phyloP scores from a whole-genome alignment of 2,329 filamentous ascomycete genomes.

The Lachnellula willkommii region DNA sequence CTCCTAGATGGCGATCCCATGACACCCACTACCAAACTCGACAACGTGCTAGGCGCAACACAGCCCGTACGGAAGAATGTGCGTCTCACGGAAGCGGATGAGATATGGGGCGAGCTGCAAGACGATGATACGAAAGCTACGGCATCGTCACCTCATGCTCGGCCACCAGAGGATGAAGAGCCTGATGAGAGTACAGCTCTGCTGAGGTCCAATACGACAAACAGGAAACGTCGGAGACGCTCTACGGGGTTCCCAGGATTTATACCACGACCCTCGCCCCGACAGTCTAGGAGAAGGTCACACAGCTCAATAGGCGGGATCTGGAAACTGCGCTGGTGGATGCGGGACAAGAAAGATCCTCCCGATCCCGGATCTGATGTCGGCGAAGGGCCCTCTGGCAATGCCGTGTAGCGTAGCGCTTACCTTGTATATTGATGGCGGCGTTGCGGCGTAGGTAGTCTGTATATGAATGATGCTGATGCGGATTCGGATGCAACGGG shows the following conservation, averaged over 20 bases:
- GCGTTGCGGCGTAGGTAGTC: no score
- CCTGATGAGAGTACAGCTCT: slow-evolving; percentile 26
- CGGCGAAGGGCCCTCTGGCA: slow-evolving; percentile 11
- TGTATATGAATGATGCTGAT: no score
- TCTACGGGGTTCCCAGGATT: slow-evolving; percentile 60
- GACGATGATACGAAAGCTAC: slow-evolving; percentile 51
- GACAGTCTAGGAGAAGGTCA: slow-evolving; percentile 28
- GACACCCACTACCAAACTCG: slow-evolving; percentile 28
- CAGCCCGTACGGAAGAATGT: slow-evolving; percentile 25
- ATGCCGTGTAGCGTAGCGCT: not conserved
- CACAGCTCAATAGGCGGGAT: slow-evolving; percentile 49
- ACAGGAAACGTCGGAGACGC: slow-evolving; percentile 44
- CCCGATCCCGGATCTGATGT: slow-evolving; percentile 12
- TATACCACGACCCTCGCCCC: slow-evolving; percentile 40
- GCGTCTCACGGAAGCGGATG: slow-evolving; percentile 56
- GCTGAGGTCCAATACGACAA: slow-evolving; percentile 17
- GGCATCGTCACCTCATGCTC: slow-evolving; percentile 10
- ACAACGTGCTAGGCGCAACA: slow-evolving; percentile 28
- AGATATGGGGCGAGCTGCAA: slow-evolving; percentile 85
- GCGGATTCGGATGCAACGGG: no score
- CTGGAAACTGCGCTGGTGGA: slow-evolving; percentile 53
- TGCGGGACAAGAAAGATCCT: slow-evolving; percentile 17
- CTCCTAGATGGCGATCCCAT: slow-evolving; percentile 28
- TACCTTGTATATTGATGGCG: not conserved
- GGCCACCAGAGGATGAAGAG: slow-evolving; percentile 3